Evolutionary conservation across 805 yeast genomes (phyloP), one percentile per base, ranked within the genome.

Genomic region (Candida loeiensis): DNA sequence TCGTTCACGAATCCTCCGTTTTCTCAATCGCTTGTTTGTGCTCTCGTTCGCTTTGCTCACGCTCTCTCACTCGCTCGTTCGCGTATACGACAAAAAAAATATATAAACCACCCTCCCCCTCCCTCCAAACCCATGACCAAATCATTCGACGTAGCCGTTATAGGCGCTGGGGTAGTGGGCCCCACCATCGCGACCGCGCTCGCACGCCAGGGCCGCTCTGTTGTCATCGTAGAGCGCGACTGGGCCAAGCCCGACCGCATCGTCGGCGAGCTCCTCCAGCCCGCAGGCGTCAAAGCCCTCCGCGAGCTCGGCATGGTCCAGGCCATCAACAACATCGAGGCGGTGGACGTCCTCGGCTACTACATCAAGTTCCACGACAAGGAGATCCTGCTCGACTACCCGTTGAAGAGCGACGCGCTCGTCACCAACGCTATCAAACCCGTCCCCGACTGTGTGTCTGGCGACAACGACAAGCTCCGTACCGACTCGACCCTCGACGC

Each of bases 121-220:
- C 21, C 17, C 7, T 18, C 6, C 27, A 19, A 17, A 12, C 27
- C 6, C 22, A 27, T 15, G 32, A 22, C 17, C 14, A 18, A 33
- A n/a, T 31, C 15, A 20, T 88, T 78, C 63, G 99, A 93, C 56
- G 91, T 82, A 37, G 80, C 91, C 30, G 84, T 93, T 18, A 80
- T 93, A 28, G 99, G 99, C n/a, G 97, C 98, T n/a, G 99, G 99
- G 41, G 95, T 91, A 15, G 82, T 88, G 17, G 99, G 99, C 1
- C 96, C 99, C 2, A 82, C 91, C 41, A 73, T 91, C 14, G 97
- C 97, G 32, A 84, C 89, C 1, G 89, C 85, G 3, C 66, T 93
- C 40, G 98, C 96, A 1, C 75, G 91, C 51, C 95, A 86, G 55
- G 98, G 98, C 22, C 74, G 95, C 49, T 73, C 74, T 37, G 97